These are phyloP conservation scores for Polyporus tsugae DNA, from an alignment of 1,284 basidiomycete genomes.

Conservation along the genomic window DNA sequence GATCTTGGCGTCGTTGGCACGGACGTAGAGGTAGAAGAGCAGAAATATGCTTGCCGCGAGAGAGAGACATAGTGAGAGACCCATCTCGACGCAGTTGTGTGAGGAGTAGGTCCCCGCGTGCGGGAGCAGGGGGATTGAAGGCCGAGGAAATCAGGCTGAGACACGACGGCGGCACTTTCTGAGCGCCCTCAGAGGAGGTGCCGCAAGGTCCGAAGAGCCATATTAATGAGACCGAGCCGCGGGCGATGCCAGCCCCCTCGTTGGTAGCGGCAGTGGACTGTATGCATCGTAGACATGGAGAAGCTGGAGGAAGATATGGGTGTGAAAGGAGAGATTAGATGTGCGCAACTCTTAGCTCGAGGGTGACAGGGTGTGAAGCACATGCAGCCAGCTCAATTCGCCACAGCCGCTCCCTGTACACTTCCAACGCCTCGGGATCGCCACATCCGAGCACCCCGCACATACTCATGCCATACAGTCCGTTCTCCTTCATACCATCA, in stretches of 20 bases:
- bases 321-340: background rate
- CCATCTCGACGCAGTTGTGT: constrained; percentile 15
- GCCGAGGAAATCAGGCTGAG: background rate
- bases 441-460: background rate
- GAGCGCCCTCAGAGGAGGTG: constrained; percentile 10
- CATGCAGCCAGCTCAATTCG: background rate
- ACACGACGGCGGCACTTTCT: background rate
- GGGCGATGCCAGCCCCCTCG: background rate
- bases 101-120: background rate
- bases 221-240: background rate
- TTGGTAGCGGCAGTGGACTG: background rate
- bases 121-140: background rate
- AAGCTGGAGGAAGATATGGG: background rate
- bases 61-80: constrained; percentile 24
- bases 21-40: constrained; percentile 52
- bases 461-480: background rate
- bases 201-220: background rate
- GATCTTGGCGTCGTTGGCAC: constrained; percentile 60
- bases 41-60: constrained; percentile 28
- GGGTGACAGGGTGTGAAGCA: constrained; percentile 1
- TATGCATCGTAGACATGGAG: background rate
- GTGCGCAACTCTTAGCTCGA: background rate
- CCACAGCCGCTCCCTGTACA: background rate
- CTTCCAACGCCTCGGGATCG: background rate
- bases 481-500: background rate